phyloP scores from a whole-genome alignment of 495 filamentous ascomycete genomes.

The Cercophora sp. region DNA sequence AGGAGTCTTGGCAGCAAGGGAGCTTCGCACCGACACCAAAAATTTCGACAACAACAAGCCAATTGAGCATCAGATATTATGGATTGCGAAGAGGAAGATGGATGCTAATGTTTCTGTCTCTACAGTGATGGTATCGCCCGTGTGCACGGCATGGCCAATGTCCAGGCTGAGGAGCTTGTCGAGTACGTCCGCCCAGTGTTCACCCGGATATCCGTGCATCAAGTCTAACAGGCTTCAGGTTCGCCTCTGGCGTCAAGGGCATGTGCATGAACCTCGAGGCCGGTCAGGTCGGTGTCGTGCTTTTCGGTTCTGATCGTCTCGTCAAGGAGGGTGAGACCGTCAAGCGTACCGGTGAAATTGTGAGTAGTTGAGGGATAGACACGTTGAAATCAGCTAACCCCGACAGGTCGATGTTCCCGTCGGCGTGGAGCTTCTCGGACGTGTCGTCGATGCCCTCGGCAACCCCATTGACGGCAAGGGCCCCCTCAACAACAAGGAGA shows the following conservation, averaged over 20 bases:
- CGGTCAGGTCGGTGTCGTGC: slow-evolving; percentile 99
- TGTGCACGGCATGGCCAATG: slow-evolving; percentile 99
- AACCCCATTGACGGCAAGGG: slow-evolving; percentile 99
- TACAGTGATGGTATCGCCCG: slow-evolving; percentile 99
- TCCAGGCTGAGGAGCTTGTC: slow-evolving; percentile 99
- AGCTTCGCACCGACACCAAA: slow-evolving; percentile 2
- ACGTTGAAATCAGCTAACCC: neutral
- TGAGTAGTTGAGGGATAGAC: slow-evolving; percentile 46
- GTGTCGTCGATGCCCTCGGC: slow-evolving; percentile 96
- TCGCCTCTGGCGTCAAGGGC: slow-evolving; percentile 98
- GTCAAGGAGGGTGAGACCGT: slow-evolving; percentile 99
- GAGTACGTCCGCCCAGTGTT: slow-evolving; percentile 66
- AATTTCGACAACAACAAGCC: slow-evolving; percentile 4
- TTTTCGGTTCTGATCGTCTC: slow-evolving; percentile 99
- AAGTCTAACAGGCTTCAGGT: slow-evolving; percentile 55
- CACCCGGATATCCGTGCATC: slow-evolving; percentile 4
- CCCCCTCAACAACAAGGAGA: slow-evolving; percentile 84
- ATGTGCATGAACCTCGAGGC: slow-evolving; percentile 99
- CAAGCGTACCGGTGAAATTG: slow-evolving; percentile 99
- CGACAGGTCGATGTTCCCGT: slow-evolving; percentile 92
- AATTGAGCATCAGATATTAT: slow-evolving; percentile 7
- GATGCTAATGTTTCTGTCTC: slow-evolving; percentile 36
- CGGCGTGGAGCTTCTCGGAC: slow-evolving; percentile 86
- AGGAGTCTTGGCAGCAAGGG: slow-evolving; percentile 1
- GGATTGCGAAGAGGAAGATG: neutral